These are phyloP conservation scores for Colletotrichum sublineola DNA, from an alignment of 2,329 filamentous ascomycete genomes.

Conservation along the genomic window DNA sequence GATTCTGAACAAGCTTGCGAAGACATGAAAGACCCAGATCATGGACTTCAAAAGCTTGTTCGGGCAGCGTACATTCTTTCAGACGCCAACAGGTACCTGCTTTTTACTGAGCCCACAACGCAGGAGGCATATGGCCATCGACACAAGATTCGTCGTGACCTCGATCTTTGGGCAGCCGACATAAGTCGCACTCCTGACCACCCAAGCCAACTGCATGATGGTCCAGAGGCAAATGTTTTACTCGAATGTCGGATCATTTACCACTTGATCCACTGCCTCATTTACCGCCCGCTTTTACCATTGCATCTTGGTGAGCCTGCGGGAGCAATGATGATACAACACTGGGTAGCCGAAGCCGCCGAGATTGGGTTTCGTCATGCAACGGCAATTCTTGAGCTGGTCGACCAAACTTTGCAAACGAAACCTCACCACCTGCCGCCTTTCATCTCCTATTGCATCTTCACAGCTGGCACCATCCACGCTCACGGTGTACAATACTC, in stretches of 20 bases:
- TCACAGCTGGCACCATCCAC: constrained; percentile 30
- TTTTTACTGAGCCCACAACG: constrained; percentile 12
- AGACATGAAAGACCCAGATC: neutral
- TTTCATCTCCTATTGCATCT: constrained; percentile 30
- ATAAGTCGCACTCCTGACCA: neutral
- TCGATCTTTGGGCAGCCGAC: constrained; percentile 28
- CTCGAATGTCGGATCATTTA: constrained; percentile 17
- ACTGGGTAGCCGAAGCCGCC: constrained; percentile 27
- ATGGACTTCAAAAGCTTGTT: constrained; percentile 20
- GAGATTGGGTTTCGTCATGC: constrained; percentile 30
- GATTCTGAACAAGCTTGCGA: neutral
- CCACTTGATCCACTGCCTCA: constrained; percentile 34
- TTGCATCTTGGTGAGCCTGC: constrained; percentile 24
- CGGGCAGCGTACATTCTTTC: constrained; percentile 23
- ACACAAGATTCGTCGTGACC: constrained; percentile 32
- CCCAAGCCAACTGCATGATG: neutral
- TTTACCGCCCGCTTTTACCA: constrained; percentile 28
- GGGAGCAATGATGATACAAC: constrained; percentile 31
- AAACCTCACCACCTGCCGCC: constrained; percentile 15
- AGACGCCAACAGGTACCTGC: constrained; percentile 31
- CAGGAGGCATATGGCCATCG: constrained; percentile 30
- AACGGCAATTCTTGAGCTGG: constrained; percentile 27
- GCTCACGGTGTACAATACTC: constrained; percentile 20
- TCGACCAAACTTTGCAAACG: constrained; percentile 10
- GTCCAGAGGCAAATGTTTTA: neutral